Percentiles rank a stretch among this genome's conserved stretches.
These are phyloP conservation scores for Hypoxylon sp. DNA, from an alignment of 2,329 filamentous ascomycete genomes.

Conservation along the genomic window DNA sequence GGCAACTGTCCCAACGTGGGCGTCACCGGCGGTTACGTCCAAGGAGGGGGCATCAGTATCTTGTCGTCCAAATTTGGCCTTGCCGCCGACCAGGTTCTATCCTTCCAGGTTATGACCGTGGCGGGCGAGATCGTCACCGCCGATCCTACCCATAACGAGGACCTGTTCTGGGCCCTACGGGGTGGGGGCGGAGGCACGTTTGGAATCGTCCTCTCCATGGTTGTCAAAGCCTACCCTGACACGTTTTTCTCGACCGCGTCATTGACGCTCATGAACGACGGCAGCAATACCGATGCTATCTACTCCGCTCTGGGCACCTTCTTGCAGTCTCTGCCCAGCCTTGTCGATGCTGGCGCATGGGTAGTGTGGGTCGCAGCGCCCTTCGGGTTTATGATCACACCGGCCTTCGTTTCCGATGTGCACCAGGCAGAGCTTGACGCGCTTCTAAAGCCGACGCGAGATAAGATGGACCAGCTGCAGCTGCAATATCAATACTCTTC, in stretches of 20 bases:
- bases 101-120: slow-evolving; percentile 62
- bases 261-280: slow-evolving; percentile 11
- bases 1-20: slow-evolving; percentile 31
- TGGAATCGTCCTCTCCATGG: slow-evolving; percentile 56
- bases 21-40: slow-evolving; percentile 25
- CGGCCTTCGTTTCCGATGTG: slow-evolving; percentile 8
- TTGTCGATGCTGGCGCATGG: slow-evolving; percentile 25
- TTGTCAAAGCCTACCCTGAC: slow-evolving; percentile 13
- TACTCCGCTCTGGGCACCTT: slow-evolving; percentile 14
- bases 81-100: slow-evolving; percentile 64
- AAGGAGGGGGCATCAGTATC: slow-evolving; percentile 63
- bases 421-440: slow-evolving; percentile 4
- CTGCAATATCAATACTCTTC: slow-evolving; percentile 21
- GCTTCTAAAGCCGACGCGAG: not conserved
- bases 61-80: slow-evolving; percentile 63
- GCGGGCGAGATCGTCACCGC: slow-evolving; percentile 58
- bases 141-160: slow-evolving; percentile 55
- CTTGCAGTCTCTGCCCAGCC: slow-evolving; percentile 9
- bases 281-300: slow-evolving; percentile 12
- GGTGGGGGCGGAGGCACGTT: slow-evolving; percentile 67
- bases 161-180: slow-evolving; percentile 69
- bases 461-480: slow-evolving; percentile 6
- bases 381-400: slow-evolving; percentile 19
- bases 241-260: slow-evolving; percentile 11
- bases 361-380: slow-evolving; percentile 18